Conservation (phyloP, 495 filamentous ascomycete genomes). For the Evernia prunastri region DNA sequence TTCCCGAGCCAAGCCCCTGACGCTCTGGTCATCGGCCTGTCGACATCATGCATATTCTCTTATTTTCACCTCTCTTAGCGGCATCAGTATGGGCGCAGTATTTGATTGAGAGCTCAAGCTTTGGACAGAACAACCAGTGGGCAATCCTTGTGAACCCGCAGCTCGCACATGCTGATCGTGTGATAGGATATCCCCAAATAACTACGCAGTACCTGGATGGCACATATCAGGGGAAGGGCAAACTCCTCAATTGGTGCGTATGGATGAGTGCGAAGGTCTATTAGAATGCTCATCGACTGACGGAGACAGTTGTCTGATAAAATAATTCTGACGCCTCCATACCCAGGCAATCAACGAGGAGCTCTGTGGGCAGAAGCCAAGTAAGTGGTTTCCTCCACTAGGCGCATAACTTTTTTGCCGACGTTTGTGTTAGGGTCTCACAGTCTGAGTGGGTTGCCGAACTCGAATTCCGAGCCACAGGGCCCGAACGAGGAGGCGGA, state of each 20-base stretch:
- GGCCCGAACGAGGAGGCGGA: constrained; percentile 76
- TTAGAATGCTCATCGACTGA: not conserved
- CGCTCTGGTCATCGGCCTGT: not conserved
- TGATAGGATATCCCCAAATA: constrained; percentile 50
- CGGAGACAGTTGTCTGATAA: constrained; percentile 69
- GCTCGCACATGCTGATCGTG: constrained; percentile 9
- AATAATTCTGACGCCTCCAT: constrained; percentile 82
- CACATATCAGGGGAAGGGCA: constrained; percentile 63
- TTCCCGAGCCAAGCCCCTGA: not conserved
- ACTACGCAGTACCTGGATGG: constrained; percentile 56
- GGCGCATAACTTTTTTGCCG: constrained; percentile 19
- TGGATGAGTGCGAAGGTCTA: not conserved
- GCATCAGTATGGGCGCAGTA: constrained; percentile 54
- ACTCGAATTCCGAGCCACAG: constrained; percentile 79
- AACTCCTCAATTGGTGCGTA: constrained; percentile 46
- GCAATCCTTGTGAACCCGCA: constrained; percentile 16
- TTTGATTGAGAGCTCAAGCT: constrained; percentile 63
- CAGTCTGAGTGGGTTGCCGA: constrained; percentile 71
- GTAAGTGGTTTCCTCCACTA: constrained; percentile 33
- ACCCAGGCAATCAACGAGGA: constrained; percentile 78
- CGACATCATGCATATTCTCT: constrained; percentile 36
- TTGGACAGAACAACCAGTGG: constrained; percentile 65
- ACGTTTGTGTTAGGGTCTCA: constrained; percentile 29
- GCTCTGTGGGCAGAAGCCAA: constrained; percentile 70
- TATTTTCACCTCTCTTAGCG: constrained; percentile 43